phyloP scores from a whole-genome alignment of 129 eudicot genomes.

The Glebionis coronaria region DNA sequence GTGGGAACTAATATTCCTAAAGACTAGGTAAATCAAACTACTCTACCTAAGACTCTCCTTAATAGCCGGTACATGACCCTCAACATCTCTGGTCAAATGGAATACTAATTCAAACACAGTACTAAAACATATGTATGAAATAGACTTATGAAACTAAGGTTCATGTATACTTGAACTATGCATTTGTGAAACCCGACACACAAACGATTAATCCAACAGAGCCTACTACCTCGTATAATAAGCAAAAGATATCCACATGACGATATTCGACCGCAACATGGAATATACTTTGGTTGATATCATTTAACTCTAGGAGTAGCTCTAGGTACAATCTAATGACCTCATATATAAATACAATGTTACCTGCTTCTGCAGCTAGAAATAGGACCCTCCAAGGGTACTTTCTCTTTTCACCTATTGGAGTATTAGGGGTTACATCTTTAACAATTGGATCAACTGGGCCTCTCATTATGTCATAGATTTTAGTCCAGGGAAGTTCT shows the following conservation, averaged over 20 bases:
- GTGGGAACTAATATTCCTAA: too few species aligned
- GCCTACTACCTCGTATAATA: background rate
- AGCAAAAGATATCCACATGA: background rate
- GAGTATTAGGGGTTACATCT: background rate
- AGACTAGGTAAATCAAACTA: too few species aligned
- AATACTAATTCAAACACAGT: too few species aligned
- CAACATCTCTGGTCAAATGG: too few species aligned
- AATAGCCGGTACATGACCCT: too few species aligned
- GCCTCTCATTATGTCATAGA: slow-evolving; percentile 9
- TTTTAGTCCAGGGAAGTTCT: background rate
- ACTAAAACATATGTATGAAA: too few species aligned
- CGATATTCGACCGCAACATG: background rate
- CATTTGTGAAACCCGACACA: too few species aligned
- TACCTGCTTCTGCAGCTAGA: background rate
- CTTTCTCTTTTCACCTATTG: background rate
- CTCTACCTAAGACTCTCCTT: too few species aligned
- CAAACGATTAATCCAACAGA: too few species aligned
- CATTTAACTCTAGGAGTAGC: background rate
- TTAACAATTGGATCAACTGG: background rate
- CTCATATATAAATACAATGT: background rate
- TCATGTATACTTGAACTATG: too few species aligned
- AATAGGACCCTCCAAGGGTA: background rate
- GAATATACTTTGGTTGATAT: slow-evolving; percentile 14
- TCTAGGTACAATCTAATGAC: background rate
- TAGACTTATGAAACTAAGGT: too few species aligned